Evolutionary conservation across 1,139 yeast genomes (phyloP).

Genomic region (Saccharomycopsis hybrid): DNA sequence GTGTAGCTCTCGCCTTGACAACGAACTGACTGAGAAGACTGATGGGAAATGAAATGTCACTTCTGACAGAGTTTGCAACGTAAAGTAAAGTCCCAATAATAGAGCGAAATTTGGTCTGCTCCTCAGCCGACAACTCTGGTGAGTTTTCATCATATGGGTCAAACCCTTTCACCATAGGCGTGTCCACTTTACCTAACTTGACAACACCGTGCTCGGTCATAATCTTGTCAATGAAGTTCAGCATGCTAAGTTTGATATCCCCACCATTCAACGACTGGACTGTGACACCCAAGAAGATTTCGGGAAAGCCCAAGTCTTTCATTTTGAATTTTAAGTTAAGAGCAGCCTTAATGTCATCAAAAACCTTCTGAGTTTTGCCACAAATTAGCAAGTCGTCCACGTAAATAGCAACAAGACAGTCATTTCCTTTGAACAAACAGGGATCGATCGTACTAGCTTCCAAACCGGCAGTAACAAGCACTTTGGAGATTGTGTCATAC

Average conservation of each 20-base stretch:
- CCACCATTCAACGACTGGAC: background rate
- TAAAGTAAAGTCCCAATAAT: background rate
- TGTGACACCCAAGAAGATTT: background rate
- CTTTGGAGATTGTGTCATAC: background rate
- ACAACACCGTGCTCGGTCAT: too few relatives aligned
- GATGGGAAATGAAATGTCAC: background rate
- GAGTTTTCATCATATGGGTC: background rate
- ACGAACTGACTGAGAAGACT: background rate
- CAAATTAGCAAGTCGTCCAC: slow-evolving; percentile 5
- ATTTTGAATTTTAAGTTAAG: too few relatives aligned
- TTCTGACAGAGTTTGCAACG: background rate
- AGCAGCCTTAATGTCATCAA: too few relatives aligned
- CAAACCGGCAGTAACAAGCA: background rate
- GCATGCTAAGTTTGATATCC: too few relatives aligned
- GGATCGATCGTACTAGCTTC: slow-evolving; percentile 1
- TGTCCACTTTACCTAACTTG: too few relatives aligned
- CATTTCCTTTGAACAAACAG: background rate
- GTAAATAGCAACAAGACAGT: background rate
- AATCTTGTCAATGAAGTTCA: too few relatives aligned
- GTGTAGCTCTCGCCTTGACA: background rate
- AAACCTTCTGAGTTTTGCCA: background rate
- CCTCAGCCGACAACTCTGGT: background rate
- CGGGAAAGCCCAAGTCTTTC: background rate
- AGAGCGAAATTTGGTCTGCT: background rate
- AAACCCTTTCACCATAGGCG: too few relatives aligned